Base-by-base conservation (phyloP, 495 filamentous ascomycete genomes). In the Sphaerosporella brunnea region DNA sequence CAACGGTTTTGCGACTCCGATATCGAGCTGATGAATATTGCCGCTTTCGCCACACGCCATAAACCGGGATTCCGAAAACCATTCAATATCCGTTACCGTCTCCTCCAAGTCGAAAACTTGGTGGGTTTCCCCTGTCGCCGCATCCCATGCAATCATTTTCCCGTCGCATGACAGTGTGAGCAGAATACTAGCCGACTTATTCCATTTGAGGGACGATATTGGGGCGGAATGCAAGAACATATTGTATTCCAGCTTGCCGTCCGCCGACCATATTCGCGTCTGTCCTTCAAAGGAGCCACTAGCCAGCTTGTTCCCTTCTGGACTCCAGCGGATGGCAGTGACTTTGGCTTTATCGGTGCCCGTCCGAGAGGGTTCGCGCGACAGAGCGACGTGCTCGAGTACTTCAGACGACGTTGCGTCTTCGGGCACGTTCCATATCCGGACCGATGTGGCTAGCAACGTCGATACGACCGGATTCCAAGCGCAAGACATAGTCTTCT, bases 401-500 rank as follows among this genome's bases (percentile, higher is more conserved):
- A 65, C 68, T 54, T 21, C 57, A 47, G 63, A 56, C 48, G 62
- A 63, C 50, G 62, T 56, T 48, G 68, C 64, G 47, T 65, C 62
- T 55, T 65, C 63, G 51, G 70, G 63, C 53, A 86, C 59, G 53
- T 74, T 81, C 80, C 80, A 88, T 63, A 90, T 66, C 51, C 75
- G 78, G 66, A 80, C 82, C 71, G 83, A 78, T 52, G 77, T 75
- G 54, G 78, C 79, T 62, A 92, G 70, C 60, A 82, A 65, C 28
- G 73, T 77, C 50, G 83, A 72, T 68, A 87, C 77, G 49, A 63
- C 65, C 42, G 84, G 84, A 56, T 80, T 82, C 80, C 82, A 92
- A 62, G 77, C 68, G 64, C 76, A 74, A 44, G 73, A 72, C 52
- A 82, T 71, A 68, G 87, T 41, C 65, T 69, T 74, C 51, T 58